Percentiles rank a stretch among this genome's conserved stretches.
These are phyloP conservation scores for Podila clonocystis DNA, from an alignment of 192 early-diverging fungal genomes.

Conservation along the genomic window DNA sequence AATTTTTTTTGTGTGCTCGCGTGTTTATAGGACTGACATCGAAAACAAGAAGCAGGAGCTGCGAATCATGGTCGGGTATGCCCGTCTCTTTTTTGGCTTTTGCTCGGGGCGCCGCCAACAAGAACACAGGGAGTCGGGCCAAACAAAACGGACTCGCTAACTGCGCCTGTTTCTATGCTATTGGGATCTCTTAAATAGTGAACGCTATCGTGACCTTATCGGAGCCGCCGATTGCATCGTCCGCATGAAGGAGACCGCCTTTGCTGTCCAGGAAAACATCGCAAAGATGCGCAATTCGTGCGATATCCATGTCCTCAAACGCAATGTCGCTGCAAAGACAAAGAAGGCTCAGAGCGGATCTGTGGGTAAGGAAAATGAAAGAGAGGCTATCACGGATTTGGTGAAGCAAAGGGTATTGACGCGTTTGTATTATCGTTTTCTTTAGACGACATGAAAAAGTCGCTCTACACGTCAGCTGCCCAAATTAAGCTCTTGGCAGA, in stretches of 20 bases:
- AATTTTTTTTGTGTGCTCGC: too few relatives aligned
- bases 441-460: constrained; percentile 64
- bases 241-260: constrained; percentile 70
- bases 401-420: background rate
- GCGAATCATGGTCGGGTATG: constrained; percentile 87
- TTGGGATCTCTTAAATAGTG: constrained; percentile 53
- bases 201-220: constrained; percentile 88
- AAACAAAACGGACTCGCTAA: background rate
- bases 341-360: constrained; percentile 53
- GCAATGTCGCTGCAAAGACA: constrained; percentile 49
- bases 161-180: background rate
- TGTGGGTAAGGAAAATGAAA: constrained; percentile 29
- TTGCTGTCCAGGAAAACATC: constrained; percentile 64
- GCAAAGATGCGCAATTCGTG: constrained; percentile 65
- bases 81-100: background rate
- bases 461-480: constrained; percentile 75
- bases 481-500: constrained; percentile 86
- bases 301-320: constrained; percentile 63
- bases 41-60: constrained; percentile 86
- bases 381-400: too few relatives aligned
- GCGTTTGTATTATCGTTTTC: background rate
- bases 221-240: constrained; percentile 84
- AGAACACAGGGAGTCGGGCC: too few relatives aligned
- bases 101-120: background rate
- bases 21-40: constrained; percentile 67